A percentile compares a stretch with the other conserved stretches of the same genome.
phyloP scores from a whole-genome alignment of 768 basidiomycete genomes.

The Termitomyces sp. region DNA sequence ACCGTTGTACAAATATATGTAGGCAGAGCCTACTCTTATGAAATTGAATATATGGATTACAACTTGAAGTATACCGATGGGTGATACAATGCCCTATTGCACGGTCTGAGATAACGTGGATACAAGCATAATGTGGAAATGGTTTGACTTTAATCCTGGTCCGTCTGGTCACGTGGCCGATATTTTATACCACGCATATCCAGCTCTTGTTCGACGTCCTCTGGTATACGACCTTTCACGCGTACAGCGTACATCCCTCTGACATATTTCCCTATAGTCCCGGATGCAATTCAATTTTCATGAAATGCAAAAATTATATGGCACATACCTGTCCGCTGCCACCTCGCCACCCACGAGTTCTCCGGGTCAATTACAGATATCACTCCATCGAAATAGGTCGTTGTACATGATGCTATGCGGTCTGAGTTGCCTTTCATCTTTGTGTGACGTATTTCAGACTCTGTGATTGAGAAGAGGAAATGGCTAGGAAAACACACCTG shows the following conservation, averaged over 20 bases:
- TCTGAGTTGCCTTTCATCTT: conserved; percentile 89
- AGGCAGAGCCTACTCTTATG: neutral
- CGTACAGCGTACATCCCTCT: conserved; percentile 93
- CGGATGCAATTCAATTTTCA: neutral
- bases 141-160: conserved; percentile 45
- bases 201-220: conserved; percentile 80
- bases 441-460: neutral
- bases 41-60: conserved; percentile 2
- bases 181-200: conserved; percentile 77
- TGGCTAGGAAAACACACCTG: conserved; percentile 48
- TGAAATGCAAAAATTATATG: conserved; percentile 21
- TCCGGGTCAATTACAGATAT: conserved; percentile 85
- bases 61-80: conserved; percentile 8
- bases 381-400: conserved; percentile 88
- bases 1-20: neutral
- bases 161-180: conserved; percentile 78
- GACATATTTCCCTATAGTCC: conserved; percentile 71
- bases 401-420: conserved; percentile 81
- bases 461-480: too few species aligned
- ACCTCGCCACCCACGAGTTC: conserved; percentile 91
- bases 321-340: conserved; percentile 91
- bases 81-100: neutral
- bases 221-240: conserved; percentile 79
- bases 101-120: neutral
- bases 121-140: neutral